Percentiles rank a stretch among this genome's conserved stretches.
phyloP scores from a whole-genome alignment of 2,329 filamentous ascomycete species.

The Trichophyton equinum region DNA sequence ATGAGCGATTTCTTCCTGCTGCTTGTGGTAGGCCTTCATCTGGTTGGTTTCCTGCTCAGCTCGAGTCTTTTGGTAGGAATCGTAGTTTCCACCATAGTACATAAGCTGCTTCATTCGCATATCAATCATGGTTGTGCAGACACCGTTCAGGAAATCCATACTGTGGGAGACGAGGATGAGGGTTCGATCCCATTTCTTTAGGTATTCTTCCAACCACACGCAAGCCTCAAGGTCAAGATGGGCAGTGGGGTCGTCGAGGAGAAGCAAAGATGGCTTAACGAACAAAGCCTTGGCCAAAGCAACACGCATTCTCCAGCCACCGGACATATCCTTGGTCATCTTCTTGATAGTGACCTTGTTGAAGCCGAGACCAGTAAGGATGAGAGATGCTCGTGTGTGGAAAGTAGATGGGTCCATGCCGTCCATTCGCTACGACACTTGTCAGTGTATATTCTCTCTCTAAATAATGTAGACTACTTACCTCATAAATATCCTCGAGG shows the following conservation, averaged over 20 bases:
- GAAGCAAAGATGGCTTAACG: slow-evolving; percentile 88
- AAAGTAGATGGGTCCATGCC: slow-evolving; percentile 98
- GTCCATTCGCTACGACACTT: slow-evolving; percentile 72
- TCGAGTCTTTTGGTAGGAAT: slow-evolving; percentile 91
- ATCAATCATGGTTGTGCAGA: slow-evolving; percentile 96
- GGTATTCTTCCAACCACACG: slow-evolving; percentile 98
- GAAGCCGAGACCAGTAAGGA: slow-evolving; percentile 96
- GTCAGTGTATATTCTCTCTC: not conserved
- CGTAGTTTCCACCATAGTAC: slow-evolving; percentile 99
- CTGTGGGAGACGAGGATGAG: slow-evolving; percentile 94
- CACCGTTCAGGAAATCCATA: slow-evolving; percentile 98
- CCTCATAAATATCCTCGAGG: slow-evolving; percentile 90
- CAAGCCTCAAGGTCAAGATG: slow-evolving; percentile 99
- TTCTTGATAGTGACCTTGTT: slow-evolving; percentile 97
- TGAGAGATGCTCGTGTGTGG: slow-evolving; percentile 85
- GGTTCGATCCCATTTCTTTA: slow-evolving; percentile 99
- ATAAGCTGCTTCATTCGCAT: slow-evolving; percentile 81
- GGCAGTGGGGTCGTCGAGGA: slow-evolving; percentile 95
- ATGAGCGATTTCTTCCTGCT: slow-evolving; percentile 96
- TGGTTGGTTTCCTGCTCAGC: slow-evolving; percentile 93
- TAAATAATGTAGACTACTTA: slow-evolving; percentile 34
- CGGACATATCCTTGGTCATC: slow-evolving; percentile 99
- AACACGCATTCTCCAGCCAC: slow-evolving; percentile 99
- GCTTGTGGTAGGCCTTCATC: slow-evolving; percentile 97
- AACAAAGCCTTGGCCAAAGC: slow-evolving; percentile 95